These are phyloP conservation scores for Leersia perrieri DNA, from an alignment of 176 grass and related monocot species.

Conservation along the genomic window DNA sequence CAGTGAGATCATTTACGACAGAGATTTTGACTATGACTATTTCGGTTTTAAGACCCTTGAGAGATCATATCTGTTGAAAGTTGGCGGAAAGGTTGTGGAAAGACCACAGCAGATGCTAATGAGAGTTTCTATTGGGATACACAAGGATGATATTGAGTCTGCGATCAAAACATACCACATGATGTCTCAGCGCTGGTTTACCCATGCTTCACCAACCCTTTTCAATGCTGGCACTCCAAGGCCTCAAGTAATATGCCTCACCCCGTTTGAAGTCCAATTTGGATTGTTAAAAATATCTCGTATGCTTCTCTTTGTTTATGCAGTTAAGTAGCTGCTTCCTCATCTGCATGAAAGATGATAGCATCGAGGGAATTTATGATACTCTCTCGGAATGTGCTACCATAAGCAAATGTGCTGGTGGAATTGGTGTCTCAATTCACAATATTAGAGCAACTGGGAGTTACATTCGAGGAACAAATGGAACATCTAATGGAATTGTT, in stretches of 20 bases:
- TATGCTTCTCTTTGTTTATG: constrained; percentile 6
- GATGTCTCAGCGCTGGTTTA: constrained; percentile 87
- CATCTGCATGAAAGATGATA: constrained; percentile 97
- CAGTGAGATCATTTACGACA: constrained; percentile 81
- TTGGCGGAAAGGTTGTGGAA: constrained; percentile 57
- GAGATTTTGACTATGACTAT: constrained; percentile 78
- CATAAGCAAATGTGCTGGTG: constrained; percentile 89
- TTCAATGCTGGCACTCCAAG: constrained; percentile 77
- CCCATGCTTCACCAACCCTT: constrained; percentile 74
- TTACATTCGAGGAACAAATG: constrained; percentile 92
- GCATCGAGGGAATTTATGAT: constrained; percentile 95
- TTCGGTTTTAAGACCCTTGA: constrained; percentile 84
- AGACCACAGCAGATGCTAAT: constrained; percentile 83
- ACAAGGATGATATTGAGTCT: constrained; percentile 69
- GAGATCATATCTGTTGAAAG: constrained; percentile 72
- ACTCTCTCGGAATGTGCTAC: constrained; percentile 87
- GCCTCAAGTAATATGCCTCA: constrained; percentile 48
- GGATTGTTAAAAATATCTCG: neutral
- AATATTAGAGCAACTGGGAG: constrained; percentile 82
- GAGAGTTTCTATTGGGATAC: constrained; percentile 79
- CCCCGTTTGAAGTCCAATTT: neutral
- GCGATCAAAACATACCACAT: constrained; percentile 68
- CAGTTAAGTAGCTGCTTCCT: constrained; percentile 80
- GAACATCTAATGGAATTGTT: constrained; percentile 85
- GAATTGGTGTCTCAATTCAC: constrained; percentile 91